A percentile compares a stretch with the other conserved stretches of the same genome.
phyloP scores from a whole-genome alignment of 2,329 filamentous ascomycete species.

The Claviceps maximensis region DNA sequence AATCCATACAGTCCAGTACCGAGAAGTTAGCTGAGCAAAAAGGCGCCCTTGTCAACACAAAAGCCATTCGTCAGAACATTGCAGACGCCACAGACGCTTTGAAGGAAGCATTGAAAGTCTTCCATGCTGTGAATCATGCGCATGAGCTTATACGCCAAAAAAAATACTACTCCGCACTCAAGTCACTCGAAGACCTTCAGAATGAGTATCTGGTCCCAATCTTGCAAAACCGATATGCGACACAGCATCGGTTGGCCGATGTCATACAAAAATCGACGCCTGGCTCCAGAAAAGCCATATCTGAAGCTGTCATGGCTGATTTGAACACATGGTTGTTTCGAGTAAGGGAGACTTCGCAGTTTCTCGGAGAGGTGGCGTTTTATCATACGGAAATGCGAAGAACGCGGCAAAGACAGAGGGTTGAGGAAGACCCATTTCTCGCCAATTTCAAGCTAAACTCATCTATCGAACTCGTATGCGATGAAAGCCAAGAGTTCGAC shows the following conservation, averaged over 20 bases:
- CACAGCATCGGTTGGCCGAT: slow-evolving; percentile 86
- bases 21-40: slow-evolving; percentile 92
- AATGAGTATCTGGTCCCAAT: slow-evolving; percentile 75
- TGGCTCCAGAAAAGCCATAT: slow-evolving; percentile 80
- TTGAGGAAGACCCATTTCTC: slow-evolving; percentile 62
- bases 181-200: slow-evolving; percentile 87
- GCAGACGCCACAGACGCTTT: slow-evolving; percentile 82
- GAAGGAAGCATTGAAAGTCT: slow-evolving; percentile 80
- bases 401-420: slow-evolving; percentile 67
- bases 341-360: slow-evolving; percentile 91
- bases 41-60: slow-evolving; percentile 82
- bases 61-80: slow-evolving; percentile 87
- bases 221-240: slow-evolving; percentile 71
- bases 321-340: slow-evolving; percentile 93
- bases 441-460: slow-evolving; percentile 86
- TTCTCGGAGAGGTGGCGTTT: slow-evolving; percentile 89
- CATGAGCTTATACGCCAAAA: slow-evolving; percentile 86
- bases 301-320: slow-evolving; percentile 93
- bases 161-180: slow-evolving; percentile 88
- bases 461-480: slow-evolving; percentile 85
- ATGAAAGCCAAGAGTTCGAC: slow-evolving; percentile 92
- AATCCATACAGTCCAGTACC: slow-evolving; percentile 89
- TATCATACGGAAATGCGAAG: slow-evolving; percentile 88
- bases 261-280: slow-evolving; percentile 95
- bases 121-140: slow-evolving; percentile 85